A percentile compares a stretch with the other conserved stretches of the same genome.
phyloP scores from a whole-genome alignment of 257 asterid genomes.

The Penstemon eatonii region DNA sequence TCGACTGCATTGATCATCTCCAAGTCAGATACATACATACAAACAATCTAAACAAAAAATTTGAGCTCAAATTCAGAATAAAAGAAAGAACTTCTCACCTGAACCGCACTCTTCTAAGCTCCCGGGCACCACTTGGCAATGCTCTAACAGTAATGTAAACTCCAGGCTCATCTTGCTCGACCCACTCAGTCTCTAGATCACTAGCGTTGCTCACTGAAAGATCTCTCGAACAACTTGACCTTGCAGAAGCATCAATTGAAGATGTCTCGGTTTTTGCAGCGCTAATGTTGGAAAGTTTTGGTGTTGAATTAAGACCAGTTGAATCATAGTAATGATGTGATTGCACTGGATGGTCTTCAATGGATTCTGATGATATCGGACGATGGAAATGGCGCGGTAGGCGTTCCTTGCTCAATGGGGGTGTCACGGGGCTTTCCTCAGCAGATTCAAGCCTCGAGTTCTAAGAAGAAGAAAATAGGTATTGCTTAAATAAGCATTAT shows the following conservation, averaged over 20 bases:
- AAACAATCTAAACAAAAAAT: neutral
- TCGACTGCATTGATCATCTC: slow-evolving; percentile 59
- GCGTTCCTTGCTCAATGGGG: slow-evolving; percentile 65
- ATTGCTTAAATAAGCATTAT: neutral
- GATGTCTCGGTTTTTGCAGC: slow-evolving; percentile 72
- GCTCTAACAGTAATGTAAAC: slow-evolving; percentile 87
- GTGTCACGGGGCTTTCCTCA: slow-evolving; percentile 76
- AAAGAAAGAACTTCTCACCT: slow-evolving; percentile 52
- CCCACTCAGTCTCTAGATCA: slow-evolving; percentile 92
- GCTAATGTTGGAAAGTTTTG: slow-evolving; percentile 77
- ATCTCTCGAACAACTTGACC: slow-evolving; percentile 79
- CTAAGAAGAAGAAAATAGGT: slow-evolving; percentile 44
- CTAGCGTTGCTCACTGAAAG: slow-evolving; percentile 92
- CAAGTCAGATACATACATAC: slow-evolving; percentile 14
- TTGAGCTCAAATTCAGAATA: neutral
- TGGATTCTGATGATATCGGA: slow-evolving; percentile 52
- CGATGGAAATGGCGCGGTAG: slow-evolving; percentile 48
- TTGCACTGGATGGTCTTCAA: slow-evolving; percentile 42
- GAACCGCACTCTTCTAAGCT: slow-evolving; percentile 93
- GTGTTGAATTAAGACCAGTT: slow-evolving; percentile 63
- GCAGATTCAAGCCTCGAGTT: slow-evolving; percentile 57
- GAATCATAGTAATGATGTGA: slow-evolving; percentile 45
- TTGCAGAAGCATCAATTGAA: slow-evolving; percentile 74
- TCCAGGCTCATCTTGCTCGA: slow-evolving; percentile 96
- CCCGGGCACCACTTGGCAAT: slow-evolving; percentile 79